Evolutionary conservation across 2,329 filamentous ascomycete species (phyloP).

Genomic region (Daldinia sp.): DNA sequence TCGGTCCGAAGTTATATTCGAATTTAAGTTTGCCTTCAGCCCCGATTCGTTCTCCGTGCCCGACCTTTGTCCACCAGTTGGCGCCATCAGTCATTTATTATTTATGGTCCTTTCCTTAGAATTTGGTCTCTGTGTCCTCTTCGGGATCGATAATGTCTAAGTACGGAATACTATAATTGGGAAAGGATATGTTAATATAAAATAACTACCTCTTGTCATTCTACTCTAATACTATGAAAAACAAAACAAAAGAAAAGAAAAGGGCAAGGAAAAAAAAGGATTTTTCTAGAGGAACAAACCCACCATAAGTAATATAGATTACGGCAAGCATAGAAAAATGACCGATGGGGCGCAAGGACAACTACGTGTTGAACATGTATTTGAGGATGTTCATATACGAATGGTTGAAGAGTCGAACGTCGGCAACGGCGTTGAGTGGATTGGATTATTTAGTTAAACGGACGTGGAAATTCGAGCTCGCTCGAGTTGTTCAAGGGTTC

Average conservation of each 20-base stretch:
- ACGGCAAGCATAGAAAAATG: not conserved
- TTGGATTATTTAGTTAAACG: not conserved
- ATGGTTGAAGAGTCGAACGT: not conserved
- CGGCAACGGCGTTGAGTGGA: constrained; percentile 1
- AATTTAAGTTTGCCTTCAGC: constrained; percentile 11
- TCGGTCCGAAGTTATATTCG: constrained; percentile 18
- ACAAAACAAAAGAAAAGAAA: constrained; percentile 5
- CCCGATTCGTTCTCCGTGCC: not conserved
- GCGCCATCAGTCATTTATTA: constrained; percentile 38
- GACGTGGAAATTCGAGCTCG: constrained; percentile 9
- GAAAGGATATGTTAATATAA: constrained; percentile 23
- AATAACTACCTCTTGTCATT: constrained; percentile 7
- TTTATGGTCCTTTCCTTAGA: constrained; percentile 15
- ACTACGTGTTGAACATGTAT: not conserved
- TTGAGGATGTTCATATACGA: not conserved
- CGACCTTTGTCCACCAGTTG: constrained; percentile 33
- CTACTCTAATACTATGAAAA: constrained; percentile 4
- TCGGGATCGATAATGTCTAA: constrained; percentile 16
- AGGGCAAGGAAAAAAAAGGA: not conserved
- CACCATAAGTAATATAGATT: constrained; percentile 29
- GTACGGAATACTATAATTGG: constrained; percentile 21
- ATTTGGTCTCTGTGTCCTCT: constrained; percentile 24
- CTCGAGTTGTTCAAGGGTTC: not conserved
- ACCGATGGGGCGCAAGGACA: not conserved
- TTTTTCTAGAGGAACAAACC: constrained; percentile 14